These are phyloP conservation scores for Arthrobotrys sinensis DNA, from an alignment of 2,329 filamentous ascomycete genomes.

Conservation along the genomic window DNA sequence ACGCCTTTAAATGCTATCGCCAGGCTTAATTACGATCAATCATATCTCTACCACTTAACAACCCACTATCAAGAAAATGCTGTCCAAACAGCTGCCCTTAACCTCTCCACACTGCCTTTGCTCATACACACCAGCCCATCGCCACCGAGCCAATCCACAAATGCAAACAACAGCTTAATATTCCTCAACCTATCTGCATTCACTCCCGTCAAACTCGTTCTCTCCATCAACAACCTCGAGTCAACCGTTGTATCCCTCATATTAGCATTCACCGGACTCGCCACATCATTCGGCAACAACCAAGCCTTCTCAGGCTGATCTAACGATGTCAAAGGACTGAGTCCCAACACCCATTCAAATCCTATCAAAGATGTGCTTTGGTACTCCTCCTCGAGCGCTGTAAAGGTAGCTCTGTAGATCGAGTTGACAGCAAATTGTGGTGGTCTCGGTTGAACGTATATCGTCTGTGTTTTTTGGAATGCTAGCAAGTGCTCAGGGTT, in stretches of 20 bases:
- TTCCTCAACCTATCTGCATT: slow-evolving; percentile 75
- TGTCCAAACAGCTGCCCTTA: slow-evolving; percentile 72
- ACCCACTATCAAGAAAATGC: slow-evolving; percentile 62
- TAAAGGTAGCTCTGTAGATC: slow-evolving; percentile 81
- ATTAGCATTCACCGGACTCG: slow-evolving; percentile 70
- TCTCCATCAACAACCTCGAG: slow-evolving; percentile 77
- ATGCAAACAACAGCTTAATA: slow-evolving; percentile 76
- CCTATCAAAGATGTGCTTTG: slow-evolving; percentile 68
- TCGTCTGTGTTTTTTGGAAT: slow-evolving; percentile 79
- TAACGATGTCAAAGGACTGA: slow-evolving; percentile 72
- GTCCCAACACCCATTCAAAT: slow-evolving; percentile 82
- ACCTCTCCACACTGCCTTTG: slow-evolving; percentile 72
- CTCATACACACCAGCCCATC: slow-evolving; percentile 72
- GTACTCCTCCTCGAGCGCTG: slow-evolving; percentile 78
- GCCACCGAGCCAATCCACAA: slow-evolving; percentile 72
- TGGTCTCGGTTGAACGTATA: slow-evolving; percentile 81
- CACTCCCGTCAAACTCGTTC: slow-evolving; percentile 69
- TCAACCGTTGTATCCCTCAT: slow-evolving; percentile 78
- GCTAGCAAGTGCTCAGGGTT: slow-evolving; percentile 76
- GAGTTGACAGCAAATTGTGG: slow-evolving; percentile 76
- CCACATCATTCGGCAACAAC: slow-evolving; percentile 72
- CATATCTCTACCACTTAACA: not conserved
- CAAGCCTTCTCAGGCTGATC: slow-evolving; percentile 78
- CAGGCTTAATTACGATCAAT: not conserved
- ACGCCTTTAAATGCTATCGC: slow-evolving; percentile 25